Evolutionary conservation across 2,329 filamentous ascomycete genomes (phyloP).

Genomic region (Exophiala xenobiotica): DNA sequence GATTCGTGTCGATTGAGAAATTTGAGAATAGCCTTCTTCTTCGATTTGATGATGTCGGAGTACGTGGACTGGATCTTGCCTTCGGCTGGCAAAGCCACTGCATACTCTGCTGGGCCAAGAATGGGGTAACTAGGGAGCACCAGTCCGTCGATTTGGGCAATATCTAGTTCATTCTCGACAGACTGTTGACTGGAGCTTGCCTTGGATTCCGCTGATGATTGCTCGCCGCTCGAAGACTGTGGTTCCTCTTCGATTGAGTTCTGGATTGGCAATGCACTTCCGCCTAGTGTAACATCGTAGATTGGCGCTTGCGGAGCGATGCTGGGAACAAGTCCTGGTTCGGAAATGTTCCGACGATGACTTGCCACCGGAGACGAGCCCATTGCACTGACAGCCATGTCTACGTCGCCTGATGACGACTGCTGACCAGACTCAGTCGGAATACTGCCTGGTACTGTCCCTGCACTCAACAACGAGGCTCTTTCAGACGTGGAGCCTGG

Average conservation of each 20-base stretch:
- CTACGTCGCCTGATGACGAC: not conserved
- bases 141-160: conserved; percentile 25
- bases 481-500: not conserved
- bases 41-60: conserved; percentile 28
- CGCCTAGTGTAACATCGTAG: conserved; percentile 12
- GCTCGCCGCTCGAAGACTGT: conserved; percentile 18
- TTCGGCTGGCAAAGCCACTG: conserved; percentile 28
- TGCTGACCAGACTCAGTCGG: not conserved
- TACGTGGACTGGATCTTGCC: conserved; percentile 31
- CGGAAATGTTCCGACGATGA: not conserved
- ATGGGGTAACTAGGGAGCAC: conserved; percentile 26
- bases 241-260: conserved; percentile 30
- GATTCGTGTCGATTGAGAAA: conserved; percentile 29
- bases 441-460: not conserved
- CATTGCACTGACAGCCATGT: not conserved
- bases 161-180: conserved; percentile 26
- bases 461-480: not conserved
- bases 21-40: conserved; percentile 28
- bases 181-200: conserved; percentile 31
- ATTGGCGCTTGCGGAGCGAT: conserved; percentile 1
- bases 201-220: conserved; percentile 26
- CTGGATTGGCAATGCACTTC: conserved; percentile 27
- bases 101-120: conserved; percentile 28
- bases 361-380: not conserved
- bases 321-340: not conserved